Evolutionary conservation across 1,139 yeast genomes (phyloP).

Genomic region (Taiozyma sp.): DNA sequence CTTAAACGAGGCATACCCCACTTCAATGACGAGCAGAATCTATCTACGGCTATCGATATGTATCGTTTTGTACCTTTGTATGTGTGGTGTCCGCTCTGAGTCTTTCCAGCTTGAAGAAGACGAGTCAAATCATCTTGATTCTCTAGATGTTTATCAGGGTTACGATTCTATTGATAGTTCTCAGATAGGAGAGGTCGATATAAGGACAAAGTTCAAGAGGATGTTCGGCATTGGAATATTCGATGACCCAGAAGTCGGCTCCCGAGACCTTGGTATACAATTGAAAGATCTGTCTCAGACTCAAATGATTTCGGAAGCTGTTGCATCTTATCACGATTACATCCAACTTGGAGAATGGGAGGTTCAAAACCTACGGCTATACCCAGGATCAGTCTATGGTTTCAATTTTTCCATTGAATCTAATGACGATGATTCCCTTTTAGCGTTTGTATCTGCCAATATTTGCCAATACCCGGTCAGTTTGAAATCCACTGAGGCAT

Average conservation of each 20-base stretch:
- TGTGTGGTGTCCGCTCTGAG: background rate
- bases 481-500: background rate
- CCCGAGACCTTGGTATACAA: background rate
- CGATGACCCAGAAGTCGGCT: background rate
- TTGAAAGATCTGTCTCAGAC: background rate
- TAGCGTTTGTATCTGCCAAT: slow-evolving; percentile 7
- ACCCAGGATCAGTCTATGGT: slow-evolving; percentile 6
- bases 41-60: background rate
- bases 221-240: background rate
- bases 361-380: slow-evolving; percentile 5
- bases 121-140: background rate
- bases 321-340: background rate
- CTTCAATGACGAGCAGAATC: background rate
- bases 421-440: background rate
- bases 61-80: background rate
- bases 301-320: background rate
- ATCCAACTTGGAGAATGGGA: slow-evolving; percentile 4
- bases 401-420: slow-evolving; percentile 9
- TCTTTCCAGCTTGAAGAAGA: background rate
- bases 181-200: background rate
- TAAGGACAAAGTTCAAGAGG: slow-evolving; percentile 1
- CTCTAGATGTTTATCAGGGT: background rate
- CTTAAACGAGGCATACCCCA: background rate
- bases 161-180: slow-evolving; percentile 1
- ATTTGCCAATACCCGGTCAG: slow-evolving; percentile 9